Evolutionary conservation across 169 alveolate genomes (phyloP).

Genomic region (Plasmodium vinckei): DNA sequence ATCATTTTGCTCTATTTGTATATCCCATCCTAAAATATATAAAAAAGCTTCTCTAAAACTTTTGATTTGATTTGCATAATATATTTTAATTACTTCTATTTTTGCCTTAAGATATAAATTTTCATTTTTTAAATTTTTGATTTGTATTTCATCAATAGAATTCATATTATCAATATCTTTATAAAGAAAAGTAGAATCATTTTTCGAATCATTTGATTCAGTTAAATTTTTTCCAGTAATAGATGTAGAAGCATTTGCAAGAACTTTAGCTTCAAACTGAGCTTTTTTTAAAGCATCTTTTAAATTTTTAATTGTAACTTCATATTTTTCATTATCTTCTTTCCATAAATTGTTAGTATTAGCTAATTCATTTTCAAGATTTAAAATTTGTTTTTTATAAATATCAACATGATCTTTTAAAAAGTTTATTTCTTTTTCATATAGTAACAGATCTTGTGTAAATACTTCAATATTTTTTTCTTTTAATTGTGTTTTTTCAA

Average conservation of each 20-base stretch:
- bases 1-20: conserved; percentile 61
- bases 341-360: conserved; percentile 26
- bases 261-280: conserved; percentile 27
- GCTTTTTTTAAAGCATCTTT: conserved; percentile 38
- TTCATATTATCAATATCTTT: conserved; percentile 22
- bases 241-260: background rate
- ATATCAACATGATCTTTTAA: conserved; percentile 47
- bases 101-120: conserved; percentile 55
- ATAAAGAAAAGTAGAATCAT: conserved; percentile 25
- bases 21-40: conserved; percentile 72
- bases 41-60: conserved; percentile 68
- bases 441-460: conserved; percentile 15
- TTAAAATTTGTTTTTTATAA: conserved; percentile 29
- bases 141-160: conserved; percentile 30
- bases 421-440: conserved; percentile 47
- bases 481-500: conserved; percentile 10
- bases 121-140: conserved; percentile 40
- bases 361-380: conserved; percentile 37
- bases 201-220: background rate
- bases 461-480: conserved; percentile 24
- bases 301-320: conserved; percentile 11
- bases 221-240: background rate
- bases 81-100: conserved; percentile 57
- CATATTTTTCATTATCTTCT: conserved; percentile 57
- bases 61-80: conserved; percentile 68